Percentiles rank a stretch among this genome's conserved stretches.
Conservation (phyloP, 1,284 basidiomycete genomes). For the Cryptococcus neoformans region DNA sequence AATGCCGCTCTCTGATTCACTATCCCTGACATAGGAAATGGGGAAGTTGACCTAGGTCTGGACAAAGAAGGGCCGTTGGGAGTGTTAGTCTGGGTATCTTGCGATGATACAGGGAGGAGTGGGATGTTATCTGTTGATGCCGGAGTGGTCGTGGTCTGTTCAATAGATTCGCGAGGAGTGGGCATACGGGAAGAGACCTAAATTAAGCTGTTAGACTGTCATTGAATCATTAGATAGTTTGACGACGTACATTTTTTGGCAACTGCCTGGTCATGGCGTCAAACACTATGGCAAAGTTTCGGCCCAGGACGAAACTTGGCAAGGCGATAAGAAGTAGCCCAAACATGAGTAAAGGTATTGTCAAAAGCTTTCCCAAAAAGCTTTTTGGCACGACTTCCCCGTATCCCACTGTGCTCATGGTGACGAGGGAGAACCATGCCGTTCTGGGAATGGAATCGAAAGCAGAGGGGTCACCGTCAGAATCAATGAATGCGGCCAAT, state of each 20-base stretch:
- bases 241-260: constrained; percentile 19
- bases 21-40: constrained; percentile 4
- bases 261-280: constrained; percentile 59
- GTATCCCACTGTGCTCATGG: constrained; percentile 52
- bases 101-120: constrained; percentile 8
- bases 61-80: background rate
- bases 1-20: constrained; percentile 4
- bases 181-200: background rate
- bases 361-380: constrained; percentile 74
- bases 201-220: background rate
- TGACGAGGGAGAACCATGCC: constrained; percentile 63
- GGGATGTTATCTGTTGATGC: constrained; percentile 5
- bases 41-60: background rate
- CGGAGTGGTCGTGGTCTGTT: constrained; percentile 1
- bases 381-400: constrained; percentile 82
- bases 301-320: constrained; percentile 80
- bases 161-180: constrained; percentile 3
- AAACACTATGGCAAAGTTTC: constrained; percentile 85
- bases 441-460: constrained; percentile 72
- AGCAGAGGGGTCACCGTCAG: constrained; percentile 62
- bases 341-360: constrained; percentile 77
- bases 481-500: constrained; percentile 73
- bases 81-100: background rate
- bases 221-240: background rate
- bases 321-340: constrained; percentile 81